A percentile compares a stretch with the other conserved stretches of the same genome.
phyloP scores from a whole-genome alignment of 495 filamentous ascomycete genomes.

The Sordaria brevicollis region DNA sequence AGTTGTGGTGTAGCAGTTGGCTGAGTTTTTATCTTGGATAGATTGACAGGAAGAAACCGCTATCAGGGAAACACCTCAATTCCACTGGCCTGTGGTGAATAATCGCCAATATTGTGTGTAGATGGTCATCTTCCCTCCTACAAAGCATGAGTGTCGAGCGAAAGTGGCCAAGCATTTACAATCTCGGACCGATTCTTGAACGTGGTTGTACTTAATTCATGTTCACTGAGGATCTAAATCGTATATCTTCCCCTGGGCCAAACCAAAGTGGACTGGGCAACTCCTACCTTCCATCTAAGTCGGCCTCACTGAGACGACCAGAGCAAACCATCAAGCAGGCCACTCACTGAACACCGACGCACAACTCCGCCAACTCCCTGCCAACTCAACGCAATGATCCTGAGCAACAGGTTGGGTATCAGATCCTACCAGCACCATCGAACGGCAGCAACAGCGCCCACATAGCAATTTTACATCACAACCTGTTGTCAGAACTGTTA shows the following conservation, averaged over 20 bases:
- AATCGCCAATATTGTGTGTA: no score
- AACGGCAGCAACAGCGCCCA: not conserved
- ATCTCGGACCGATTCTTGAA: not conserved
- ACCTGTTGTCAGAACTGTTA: slow-evolving; percentile 7
- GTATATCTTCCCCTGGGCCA: not conserved
- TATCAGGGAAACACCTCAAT: no score
- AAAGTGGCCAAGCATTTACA: not conserved
- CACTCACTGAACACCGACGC: not conserved
- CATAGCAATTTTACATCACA: slow-evolving; percentile 10
- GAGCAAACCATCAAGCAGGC: not conserved
- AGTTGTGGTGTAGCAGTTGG: no score
- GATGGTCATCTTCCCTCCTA: no score
- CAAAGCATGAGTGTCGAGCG: no score
- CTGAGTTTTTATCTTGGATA: no score
- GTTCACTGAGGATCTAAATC: not conserved
- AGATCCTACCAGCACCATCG: not conserved
- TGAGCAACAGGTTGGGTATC: not conserved
- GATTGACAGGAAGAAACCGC: no score
- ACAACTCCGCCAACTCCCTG: not conserved
- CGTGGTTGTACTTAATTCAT: not conserved
- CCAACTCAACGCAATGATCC: not conserved
- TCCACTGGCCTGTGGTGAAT: no score
- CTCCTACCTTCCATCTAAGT: not conserved
- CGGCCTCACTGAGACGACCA: not conserved
- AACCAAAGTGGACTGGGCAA: not conserved